Evolutionary conservation across 371 early-diverging fungal species (phyloP), one percentile per base, ranked within the genome.

Genomic region (Mycotypha africana): DNA sequence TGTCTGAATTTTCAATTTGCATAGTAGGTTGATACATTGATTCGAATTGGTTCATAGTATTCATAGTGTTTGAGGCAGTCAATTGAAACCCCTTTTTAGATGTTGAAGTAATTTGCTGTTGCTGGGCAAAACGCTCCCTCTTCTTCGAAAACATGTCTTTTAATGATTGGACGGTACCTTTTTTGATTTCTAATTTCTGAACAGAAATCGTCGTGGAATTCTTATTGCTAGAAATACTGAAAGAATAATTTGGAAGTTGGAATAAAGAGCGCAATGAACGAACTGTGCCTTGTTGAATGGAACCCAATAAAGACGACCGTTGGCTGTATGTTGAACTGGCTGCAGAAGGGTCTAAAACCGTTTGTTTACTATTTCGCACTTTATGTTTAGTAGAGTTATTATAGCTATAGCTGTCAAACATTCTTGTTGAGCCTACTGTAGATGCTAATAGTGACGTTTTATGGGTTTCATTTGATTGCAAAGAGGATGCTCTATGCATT

Each of bases 191-290:
- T 6, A 63, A 44, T 15, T 44, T 39, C n/a, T 40, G 39, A 28
- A 8, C 8, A n/a, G 30, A 8, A 8, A 12, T 28, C 8, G 8
- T 28, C 30, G 12, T 28, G 30, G 6, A 28, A 28, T 28, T 28
- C 8, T 28, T 28, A 28, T 12, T 28, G 6, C 8, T 28, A 8
- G 30, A 23, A 43, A 42, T 47, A 45, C 42, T 56, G 30, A 42
- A n/a, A 28, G 54, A 49, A 33, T 6, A 8, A 12, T 50, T 37
- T 11, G 63, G 50, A 33, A 61, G 31, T 48, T 67, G 68, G 32
- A 67, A 67, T 38, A 71, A 25, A 25, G 71, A 71, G 31, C 71
- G 58, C 15, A 67, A 47, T 10, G 71, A 71, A 15, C 65, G 65
- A 23, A 70, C 71, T 38, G 71, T 70, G 36, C 64, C 65, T 38